phyloP scores from a whole-genome alignment of 352 stramenopile species.

The Phytophthora sp. region DNA sequence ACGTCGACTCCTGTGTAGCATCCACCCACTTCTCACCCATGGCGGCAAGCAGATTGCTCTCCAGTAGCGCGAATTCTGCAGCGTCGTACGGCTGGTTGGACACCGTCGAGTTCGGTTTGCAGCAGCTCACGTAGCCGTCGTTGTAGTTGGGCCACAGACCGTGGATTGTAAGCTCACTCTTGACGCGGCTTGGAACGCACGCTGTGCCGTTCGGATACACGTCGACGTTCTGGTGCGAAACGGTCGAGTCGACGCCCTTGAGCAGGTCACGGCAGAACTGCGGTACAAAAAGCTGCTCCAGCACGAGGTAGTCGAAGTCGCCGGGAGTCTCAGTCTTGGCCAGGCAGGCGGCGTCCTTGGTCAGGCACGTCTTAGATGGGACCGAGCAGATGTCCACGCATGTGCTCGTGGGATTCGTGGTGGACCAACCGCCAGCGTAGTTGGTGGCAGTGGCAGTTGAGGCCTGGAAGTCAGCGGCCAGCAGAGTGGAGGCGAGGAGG shows the following conservation, averaged over 20 bases:
- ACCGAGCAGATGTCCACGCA: conserved; percentile 59
- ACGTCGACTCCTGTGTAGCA: conserved; percentile 45
- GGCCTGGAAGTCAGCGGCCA: conserved; percentile 32
- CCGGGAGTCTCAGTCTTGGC: conserved; percentile 46
- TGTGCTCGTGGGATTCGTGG: conserved; percentile 39
- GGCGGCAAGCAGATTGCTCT: conserved; percentile 36
- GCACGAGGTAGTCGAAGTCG: conserved; percentile 60
- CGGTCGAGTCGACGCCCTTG: conserved; percentile 50
- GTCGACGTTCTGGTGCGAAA: conserved; percentile 60
- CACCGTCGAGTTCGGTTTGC: conserved; percentile 44
- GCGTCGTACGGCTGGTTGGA: conserved; percentile 48
- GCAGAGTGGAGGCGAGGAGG: conserved; percentile 32
- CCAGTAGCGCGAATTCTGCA: conserved; percentile 31
- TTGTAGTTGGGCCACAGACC: conserved; percentile 64
- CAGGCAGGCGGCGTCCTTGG: conserved; percentile 40
- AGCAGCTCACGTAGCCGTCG: conserved; percentile 48
- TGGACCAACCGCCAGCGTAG: conserved; percentile 66
- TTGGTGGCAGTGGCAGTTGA: conserved; percentile 42
- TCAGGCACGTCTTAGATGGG: conserved; percentile 35
- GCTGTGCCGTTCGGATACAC: conserved; percentile 49
- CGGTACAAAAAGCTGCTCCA: conserved; percentile 63
- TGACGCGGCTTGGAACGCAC: conserved; percentile 35
- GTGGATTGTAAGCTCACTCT: conserved; percentile 53
- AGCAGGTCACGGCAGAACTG: conserved; percentile 65
- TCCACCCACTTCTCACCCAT: conserved; percentile 56